Percentiles rank a stretch among this genome's conserved stretches.
Evolutionary conservation across 2,329 filamentous ascomycete genomes (phyloP).

Genomic region (Diaporthe humulicola): DNA sequence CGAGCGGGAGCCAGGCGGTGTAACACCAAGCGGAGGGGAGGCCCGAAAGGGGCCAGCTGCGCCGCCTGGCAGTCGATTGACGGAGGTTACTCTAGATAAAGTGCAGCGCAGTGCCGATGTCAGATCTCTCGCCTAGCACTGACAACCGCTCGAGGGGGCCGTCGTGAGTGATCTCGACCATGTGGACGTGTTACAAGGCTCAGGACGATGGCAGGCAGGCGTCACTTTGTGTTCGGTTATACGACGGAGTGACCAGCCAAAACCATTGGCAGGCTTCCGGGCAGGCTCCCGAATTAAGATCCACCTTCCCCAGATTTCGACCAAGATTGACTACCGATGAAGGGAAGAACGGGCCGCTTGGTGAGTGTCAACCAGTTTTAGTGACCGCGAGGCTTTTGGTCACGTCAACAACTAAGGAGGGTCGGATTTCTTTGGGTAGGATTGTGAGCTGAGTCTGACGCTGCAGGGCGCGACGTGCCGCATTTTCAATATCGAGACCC

Average conservation of each 20-base stretch:
- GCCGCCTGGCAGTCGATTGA: conserved; percentile 15
- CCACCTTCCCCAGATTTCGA: conserved; percentile 36
- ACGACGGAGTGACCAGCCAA: neutral
- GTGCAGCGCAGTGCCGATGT: conserved; percentile 30
- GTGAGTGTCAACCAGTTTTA: conserved; percentile 21
- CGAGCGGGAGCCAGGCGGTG: conserved; percentile 18
- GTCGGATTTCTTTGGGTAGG: conserved; percentile 24
- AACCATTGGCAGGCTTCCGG: neutral
- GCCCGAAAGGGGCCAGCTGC: conserved; percentile 24
- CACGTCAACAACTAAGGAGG: conserved; percentile 5
- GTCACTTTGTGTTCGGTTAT: neutral
- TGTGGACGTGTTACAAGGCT: neutral
- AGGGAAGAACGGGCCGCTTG: conserved; percentile 34
- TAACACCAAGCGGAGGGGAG: conserved; percentile 23
- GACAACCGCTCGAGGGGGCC: conserved; percentile 11
- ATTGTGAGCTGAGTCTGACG: conserved; percentile 33
- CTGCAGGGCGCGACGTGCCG: conserved; percentile 26
- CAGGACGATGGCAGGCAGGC: neutral
- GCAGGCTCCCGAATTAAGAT: neutral
- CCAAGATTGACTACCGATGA: conserved; percentile 30
- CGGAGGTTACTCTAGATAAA: conserved; percentile 30
- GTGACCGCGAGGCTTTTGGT: conserved; percentile 19
- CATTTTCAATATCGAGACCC: conserved; percentile 35
- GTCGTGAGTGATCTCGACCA: neutral
- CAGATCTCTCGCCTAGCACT: conserved; percentile 26